phyloP scores from a whole-genome alignment of 345 rosid species.

The Hevea brasiliensis region DNA sequence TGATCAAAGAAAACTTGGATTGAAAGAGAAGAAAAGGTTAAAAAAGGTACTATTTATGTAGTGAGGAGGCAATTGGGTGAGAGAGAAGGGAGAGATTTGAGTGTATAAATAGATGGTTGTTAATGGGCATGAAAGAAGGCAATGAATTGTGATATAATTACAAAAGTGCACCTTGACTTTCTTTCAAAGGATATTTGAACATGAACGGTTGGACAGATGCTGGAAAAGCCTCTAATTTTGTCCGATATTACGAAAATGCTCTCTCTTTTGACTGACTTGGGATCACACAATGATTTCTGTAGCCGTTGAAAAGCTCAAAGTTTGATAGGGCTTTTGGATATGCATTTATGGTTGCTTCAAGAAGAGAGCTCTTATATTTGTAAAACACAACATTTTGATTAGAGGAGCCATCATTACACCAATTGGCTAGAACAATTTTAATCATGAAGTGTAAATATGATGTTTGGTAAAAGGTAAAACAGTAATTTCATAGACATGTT shows the following conservation, averaged over 20 bases:
- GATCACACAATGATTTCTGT: conserved; percentile 29
- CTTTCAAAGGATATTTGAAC: conserved; percentile 35
- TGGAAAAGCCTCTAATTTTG: conserved; percentile 55
- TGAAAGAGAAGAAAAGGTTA: conserved; percentile 16
- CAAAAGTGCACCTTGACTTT: conserved; percentile 50
- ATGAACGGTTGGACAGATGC: conserved; percentile 42
- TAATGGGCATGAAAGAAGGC: conserved; percentile 21
- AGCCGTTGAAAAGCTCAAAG: conserved; percentile 46
- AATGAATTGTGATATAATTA: conserved; percentile 33
- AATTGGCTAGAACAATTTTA: neutral
- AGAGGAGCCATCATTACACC: neutral
- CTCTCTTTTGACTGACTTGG: conserved; percentile 54
- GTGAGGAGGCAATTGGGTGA: conserved; percentile 1
- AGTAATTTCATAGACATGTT: neutral
- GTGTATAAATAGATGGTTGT: conserved; percentile 51
- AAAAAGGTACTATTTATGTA: neutral
- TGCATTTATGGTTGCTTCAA: conserved; percentile 1
- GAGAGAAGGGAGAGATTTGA: conserved; percentile 25
- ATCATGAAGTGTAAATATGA: conserved; percentile 13
- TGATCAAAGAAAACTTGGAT: conserved; percentile 6
- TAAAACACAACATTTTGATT: neutral
- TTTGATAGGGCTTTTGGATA: neutral
- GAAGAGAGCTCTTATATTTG: neutral
- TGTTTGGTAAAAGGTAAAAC: conserved; percentile 25
- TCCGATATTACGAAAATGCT: conserved; percentile 44